Conservation (phyloP, 306 rosid species). For the Lotus japonicus region DNA sequence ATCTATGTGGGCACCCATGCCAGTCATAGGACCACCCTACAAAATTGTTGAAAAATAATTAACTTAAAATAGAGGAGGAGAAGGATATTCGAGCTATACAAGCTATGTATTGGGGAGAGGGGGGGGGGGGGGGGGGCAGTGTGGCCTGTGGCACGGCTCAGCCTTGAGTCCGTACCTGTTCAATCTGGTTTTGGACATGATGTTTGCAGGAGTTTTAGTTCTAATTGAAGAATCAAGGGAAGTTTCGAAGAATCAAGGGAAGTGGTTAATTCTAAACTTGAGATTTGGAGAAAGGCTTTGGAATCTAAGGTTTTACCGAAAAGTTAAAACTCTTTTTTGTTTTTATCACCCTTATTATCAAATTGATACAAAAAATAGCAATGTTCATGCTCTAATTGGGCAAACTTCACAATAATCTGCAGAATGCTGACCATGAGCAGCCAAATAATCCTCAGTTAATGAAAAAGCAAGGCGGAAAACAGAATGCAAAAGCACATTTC, state of each 20-base stretch:
- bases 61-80: not conserved
- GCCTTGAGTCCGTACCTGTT: too few relatives aligned
- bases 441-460: not conserved
- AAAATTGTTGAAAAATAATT: not conserved
- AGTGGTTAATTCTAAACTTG: too few relatives aligned
- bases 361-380: not conserved
- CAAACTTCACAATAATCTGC: not conserved
- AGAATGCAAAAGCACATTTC: not conserved
- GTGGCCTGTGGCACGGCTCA: too few relatives aligned
- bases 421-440: conserved; percentile 7
- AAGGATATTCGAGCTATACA: too few relatives aligned
- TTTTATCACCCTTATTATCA: not conserved
- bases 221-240: too few relatives aligned
- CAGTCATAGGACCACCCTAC: conserved; percentile 55
- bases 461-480: conserved; percentile 1
- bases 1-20: conserved; percentile 46
- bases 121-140: too few relatives aligned
- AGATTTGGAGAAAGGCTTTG: too few relatives aligned
- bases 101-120: too few relatives aligned
- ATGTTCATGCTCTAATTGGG: not conserved
- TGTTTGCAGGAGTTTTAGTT: too few relatives aligned
- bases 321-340: not conserved
- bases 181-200: too few relatives aligned
- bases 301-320: too few relatives aligned
- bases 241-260: too few relatives aligned